A percentile compares a stretch with the other conserved stretches of the same genome.
phyloP scores from a whole-genome alignment of 176 grass and related monocot species.

The Musa schizocarpa region DNA sequence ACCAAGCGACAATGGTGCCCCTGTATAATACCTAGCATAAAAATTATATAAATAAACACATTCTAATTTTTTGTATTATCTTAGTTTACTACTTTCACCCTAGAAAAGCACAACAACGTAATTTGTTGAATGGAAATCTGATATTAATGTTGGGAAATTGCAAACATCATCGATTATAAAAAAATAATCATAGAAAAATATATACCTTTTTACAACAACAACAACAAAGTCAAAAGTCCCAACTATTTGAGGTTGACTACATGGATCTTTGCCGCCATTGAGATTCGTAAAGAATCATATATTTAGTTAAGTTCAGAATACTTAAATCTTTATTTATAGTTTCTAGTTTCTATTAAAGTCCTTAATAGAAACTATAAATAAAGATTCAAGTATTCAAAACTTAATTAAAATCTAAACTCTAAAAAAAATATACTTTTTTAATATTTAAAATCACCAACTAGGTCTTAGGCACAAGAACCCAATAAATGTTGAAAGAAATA shows the following conservation, averaged over 20 bases:
- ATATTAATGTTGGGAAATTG: background rate
- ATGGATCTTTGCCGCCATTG: too few relatives aligned
- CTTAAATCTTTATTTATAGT: too few relatives aligned
- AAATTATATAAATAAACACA: constrained; percentile 4
- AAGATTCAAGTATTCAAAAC: too few relatives aligned
- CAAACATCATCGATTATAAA: background rate
- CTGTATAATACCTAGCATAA: constrained; percentile 56
- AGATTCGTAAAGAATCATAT: too few relatives aligned
- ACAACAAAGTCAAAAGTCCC: background rate
- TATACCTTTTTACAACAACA: background rate
- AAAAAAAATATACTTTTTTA: too few relatives aligned
- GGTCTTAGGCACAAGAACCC: background rate
- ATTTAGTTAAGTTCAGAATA: too few relatives aligned
- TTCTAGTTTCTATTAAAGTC: too few relatives aligned
- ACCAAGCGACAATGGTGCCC: constrained; percentile 63
- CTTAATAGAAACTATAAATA: too few relatives aligned
- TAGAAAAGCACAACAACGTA: too few relatives aligned
- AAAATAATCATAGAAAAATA: background rate
- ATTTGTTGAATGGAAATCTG: background rate
- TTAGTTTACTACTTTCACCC: background rate
- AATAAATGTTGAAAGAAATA: background rate
- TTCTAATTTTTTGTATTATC: background rate
- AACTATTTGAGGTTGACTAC: too few relatives aligned
- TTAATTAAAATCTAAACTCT: too few relatives aligned
- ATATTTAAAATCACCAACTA: background rate